Conservation (phyloP, 2,329 filamentous ascomycete genomes). For the Phaeomoniella chlamydospora region DNA sequence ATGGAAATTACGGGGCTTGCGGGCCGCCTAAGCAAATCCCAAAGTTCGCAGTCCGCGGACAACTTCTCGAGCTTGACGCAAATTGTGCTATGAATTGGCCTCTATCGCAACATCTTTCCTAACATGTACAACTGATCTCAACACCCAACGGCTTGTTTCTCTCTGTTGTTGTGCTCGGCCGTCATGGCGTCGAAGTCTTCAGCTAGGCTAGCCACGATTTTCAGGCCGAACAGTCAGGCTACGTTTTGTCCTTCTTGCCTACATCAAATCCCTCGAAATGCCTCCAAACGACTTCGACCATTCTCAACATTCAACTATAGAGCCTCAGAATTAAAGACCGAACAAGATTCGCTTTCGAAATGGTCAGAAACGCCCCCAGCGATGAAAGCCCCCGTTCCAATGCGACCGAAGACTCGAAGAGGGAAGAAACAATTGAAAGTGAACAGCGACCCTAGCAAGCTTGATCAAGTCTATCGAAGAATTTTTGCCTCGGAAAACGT, state of each 20-base stretch:
- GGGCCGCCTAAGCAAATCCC: neutral
- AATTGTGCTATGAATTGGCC: neutral
- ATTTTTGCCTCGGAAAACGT: conserved; percentile 63
- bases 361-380: conserved; percentile 56
- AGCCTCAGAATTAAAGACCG: conserved; percentile 8
- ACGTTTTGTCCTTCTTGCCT: neutral
- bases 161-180: no score
- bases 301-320: conserved; percentile 2
- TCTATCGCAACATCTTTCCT: neutral
- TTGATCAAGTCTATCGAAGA: conserved; percentile 65
- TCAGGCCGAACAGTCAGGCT: neutral
- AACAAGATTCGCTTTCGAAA: conserved; percentile 35
- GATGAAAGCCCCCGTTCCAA: conserved; percentile 51
- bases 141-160: no score
- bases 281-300: neutral
- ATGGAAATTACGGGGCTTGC: neutral
- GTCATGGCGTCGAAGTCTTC: neutral
- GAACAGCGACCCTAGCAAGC: conserved; percentile 58
- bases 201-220: neutral
- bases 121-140: no score
- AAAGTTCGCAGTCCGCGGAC: neutral
- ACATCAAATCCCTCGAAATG: neutral
- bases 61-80: neutral
- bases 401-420: conserved; percentile 17
- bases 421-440: conserved; percentile 38